These are phyloP conservation scores for Penstemon eatonii DNA, from an alignment of 257 asterid genomes.

Conservation along the genomic window DNA sequence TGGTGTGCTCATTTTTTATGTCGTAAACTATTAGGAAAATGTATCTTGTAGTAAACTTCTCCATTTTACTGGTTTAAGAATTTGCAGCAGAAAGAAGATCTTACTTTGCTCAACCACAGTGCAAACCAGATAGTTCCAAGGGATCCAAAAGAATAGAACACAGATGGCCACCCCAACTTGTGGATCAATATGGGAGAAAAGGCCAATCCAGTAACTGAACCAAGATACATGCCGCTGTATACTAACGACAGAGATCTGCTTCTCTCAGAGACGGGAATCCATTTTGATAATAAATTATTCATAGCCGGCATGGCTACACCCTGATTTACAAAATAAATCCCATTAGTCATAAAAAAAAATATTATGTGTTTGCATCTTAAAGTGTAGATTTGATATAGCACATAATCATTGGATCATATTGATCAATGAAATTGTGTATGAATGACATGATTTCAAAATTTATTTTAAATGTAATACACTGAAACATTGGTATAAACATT, in stretches of 20 bases:
- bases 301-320: slow-evolving; percentile 98
- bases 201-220: slow-evolving; percentile 93
- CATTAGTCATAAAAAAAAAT: slow-evolving; percentile 22
- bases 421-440: not conserved
- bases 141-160: slow-evolving; percentile 92
- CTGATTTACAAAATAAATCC: slow-evolving; percentile 29
- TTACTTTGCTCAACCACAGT: slow-evolving; percentile 88
- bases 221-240: slow-evolving; percentile 99
- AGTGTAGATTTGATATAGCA: slow-evolving; percentile 8
- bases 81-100: slow-evolving; percentile 31
- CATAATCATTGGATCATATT: too few species aligned
- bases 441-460: not conserved
- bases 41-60: slow-evolving; percentile 6
- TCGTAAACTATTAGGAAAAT: not conserved
- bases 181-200: slow-evolving; percentile 82
- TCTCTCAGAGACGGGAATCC: slow-evolving; percentile 98
- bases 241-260: slow-evolving; percentile 98
- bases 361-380: slow-evolving; percentile 9
- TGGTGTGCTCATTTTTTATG: not conserved
- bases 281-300: slow-evolving; percentile 87
- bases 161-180: slow-evolving; percentile 91
- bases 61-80: slow-evolving; percentile 7
- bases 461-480: not conserved
- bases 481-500: not conserved
- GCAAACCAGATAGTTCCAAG: slow-evolving; percentile 94